phyloP scores from a whole-genome alignment of 2,329 filamentous ascomycete genomes.

The Plectosphaerella cucumerina region DNA sequence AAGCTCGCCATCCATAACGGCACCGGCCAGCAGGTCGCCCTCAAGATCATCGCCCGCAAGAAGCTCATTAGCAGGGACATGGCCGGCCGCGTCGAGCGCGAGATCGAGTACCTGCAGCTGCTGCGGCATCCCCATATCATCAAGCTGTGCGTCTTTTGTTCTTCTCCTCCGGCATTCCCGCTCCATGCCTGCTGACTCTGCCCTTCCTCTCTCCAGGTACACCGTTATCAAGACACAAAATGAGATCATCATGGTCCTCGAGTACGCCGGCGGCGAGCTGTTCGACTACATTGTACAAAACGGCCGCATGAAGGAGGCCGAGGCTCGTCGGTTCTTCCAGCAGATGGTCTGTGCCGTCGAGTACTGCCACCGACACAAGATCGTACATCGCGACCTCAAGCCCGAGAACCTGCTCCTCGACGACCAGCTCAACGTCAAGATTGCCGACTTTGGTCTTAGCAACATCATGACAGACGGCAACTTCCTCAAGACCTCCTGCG shows the following conservation, averaged over 20 bases:
- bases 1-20: conserved; percentile 92
- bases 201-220: conserved; percentile 50
- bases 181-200: neutral
- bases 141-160: conserved; percentile 67
- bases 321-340: conserved; percentile 97
- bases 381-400: conserved; percentile 95
- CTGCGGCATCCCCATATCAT: conserved; percentile 97
- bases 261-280: conserved; percentile 93
- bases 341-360: conserved; percentile 98
- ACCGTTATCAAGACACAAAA: conserved; percentile 92
- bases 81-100: conserved; percentile 93
- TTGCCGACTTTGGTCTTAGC: conserved; percentile 96
- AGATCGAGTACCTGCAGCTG: conserved; percentile 96
- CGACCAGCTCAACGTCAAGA: conserved; percentile 96
- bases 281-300: conserved; percentile 98
- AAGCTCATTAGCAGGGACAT: conserved; percentile 96
- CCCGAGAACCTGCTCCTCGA: conserved; percentile 95
- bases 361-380: conserved; percentile 98
- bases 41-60: conserved; percentile 96
- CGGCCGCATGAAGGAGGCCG: conserved; percentile 83
- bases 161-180: neutral
- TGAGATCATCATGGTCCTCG: conserved; percentile 98
- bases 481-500: conserved; percentile 97
- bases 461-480: conserved; percentile 99
- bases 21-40: conserved; percentile 89